These are phyloP conservation scores for Fusarium azukiicola DNA, from an alignment of 2,329 filamentous ascomycete genomes.

Conservation along the genomic window DNA sequence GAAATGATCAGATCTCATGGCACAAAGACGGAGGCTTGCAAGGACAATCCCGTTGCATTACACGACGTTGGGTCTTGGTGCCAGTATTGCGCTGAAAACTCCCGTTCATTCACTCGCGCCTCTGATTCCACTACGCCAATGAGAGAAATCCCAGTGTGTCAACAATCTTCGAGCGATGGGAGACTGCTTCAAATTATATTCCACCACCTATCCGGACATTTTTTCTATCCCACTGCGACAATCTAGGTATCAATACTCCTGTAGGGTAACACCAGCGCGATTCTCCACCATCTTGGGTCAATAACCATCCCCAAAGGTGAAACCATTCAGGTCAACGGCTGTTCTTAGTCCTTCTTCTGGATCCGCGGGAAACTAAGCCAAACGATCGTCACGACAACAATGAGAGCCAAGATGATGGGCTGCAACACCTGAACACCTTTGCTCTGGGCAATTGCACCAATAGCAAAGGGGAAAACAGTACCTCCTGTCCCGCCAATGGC, in stretches of 20 bases:
- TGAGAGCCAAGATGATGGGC: conserved; percentile 70
- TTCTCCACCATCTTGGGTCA: neutral
- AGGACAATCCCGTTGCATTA: neutral
- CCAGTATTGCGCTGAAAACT: neutral
- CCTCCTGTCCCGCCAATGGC: conserved; percentile 87
- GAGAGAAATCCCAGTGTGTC: neutral
- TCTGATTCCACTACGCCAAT: too few relatives aligned
- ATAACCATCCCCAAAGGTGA: neutral
- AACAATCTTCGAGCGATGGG: too few relatives aligned
- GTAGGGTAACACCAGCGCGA: too few relatives aligned
- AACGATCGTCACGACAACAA: conserved; percentile 59
- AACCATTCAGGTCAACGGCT: neutral
- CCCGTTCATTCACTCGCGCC: too few relatives aligned
- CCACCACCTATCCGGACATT: neutral
- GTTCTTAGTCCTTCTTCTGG: conserved; percentile 55
- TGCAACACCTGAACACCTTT: conserved; percentile 73
- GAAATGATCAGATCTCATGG: too few relatives aligned
- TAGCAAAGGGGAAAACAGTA: conserved; percentile 79
- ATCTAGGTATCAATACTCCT: neutral
- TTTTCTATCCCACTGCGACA: neutral
- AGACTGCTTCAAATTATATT: neutral
- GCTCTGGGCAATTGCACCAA: conserved; percentile 79
- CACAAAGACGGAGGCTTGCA: neutral
- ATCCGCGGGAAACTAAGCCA: conserved; percentile 63
- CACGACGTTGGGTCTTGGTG: neutral